phyloP scores from a whole-genome alignment of 1,284 basidiomycete species.

The Cutaneotrichosporon cavernicola region DNA sequence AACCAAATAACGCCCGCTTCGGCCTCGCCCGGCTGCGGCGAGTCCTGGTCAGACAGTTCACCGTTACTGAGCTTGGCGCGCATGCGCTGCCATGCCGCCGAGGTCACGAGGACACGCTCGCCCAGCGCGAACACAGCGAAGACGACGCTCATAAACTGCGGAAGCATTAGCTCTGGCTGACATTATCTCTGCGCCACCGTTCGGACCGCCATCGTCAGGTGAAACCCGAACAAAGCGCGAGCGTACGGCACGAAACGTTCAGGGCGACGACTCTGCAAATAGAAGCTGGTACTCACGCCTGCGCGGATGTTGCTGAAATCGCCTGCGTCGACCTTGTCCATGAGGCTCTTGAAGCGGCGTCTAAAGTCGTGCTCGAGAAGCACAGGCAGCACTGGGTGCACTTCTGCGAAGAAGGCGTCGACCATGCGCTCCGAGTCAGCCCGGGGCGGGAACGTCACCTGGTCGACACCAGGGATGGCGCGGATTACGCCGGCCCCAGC shows the following conservation, averaged over 20 bases:
- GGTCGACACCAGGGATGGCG: conserved; percentile 75
- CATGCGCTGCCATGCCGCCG: conserved; percentile 60
- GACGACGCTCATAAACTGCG: conserved; percentile 77
- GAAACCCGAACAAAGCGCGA: conserved; percentile 1
- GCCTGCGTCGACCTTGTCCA: conserved; percentile 59
- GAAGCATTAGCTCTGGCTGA: conserved; percentile 54
- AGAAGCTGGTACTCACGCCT: conserved; percentile 18
- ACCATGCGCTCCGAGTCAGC: conserved; percentile 82
- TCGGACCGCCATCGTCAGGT: neutral
- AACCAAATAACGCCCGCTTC: conserved; percentile 50
- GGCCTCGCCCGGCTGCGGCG: conserved; percentile 41
- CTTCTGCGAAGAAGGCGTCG: conserved; percentile 75
- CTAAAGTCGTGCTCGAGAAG: conserved; percentile 78
- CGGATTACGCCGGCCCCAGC: conserved; percentile 82
- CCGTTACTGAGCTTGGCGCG: conserved; percentile 58
- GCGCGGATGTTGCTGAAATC: conserved; percentile 23
- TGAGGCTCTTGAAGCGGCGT: conserved; percentile 65
- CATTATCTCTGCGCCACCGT: neutral
- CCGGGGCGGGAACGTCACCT: conserved; percentile 79
- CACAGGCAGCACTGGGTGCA: conserved; percentile 80
- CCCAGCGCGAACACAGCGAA: conserved; percentile 80
- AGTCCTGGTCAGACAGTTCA: conserved; percentile 28
- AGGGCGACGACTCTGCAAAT: neutral
- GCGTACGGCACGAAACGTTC: neutral
- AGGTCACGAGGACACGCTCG: conserved; percentile 60